Evolutionary conservation across 106 monocot genomes (phyloP).

Genomic region (Dendrobium catenatum): DNA sequence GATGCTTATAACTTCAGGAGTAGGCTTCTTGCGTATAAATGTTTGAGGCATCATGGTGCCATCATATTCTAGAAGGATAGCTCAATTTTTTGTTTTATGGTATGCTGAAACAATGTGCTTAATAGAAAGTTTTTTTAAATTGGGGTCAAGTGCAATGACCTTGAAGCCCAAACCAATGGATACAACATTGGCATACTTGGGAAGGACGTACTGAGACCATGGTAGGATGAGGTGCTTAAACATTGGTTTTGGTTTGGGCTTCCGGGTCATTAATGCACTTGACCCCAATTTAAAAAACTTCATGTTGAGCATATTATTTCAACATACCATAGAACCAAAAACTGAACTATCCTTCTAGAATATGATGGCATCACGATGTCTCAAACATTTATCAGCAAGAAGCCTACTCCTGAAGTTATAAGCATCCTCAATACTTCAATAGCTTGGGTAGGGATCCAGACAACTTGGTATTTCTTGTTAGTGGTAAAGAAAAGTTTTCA

Average conservation of each 20-base stretch:
- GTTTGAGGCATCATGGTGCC: slow-evolving; percentile 38
- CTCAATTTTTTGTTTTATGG: slow-evolving; percentile 20
- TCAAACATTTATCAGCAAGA: slow-evolving; percentile 22
- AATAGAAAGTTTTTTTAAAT: slow-evolving; percentile 35
- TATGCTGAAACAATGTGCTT: slow-evolving; percentile 20
- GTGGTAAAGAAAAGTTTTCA: slow-evolving; percentile 42
- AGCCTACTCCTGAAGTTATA: slow-evolving; percentile 22
- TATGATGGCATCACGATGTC: slow-evolving; percentile 53
- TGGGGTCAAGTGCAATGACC: slow-evolving; percentile 36
- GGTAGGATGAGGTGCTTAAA: slow-evolving; percentile 33
- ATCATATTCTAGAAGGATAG: slow-evolving; percentile 48
- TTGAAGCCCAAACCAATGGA: slow-evolving; percentile 41
- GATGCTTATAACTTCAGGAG: slow-evolving; percentile 20
- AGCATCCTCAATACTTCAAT: slow-evolving; percentile 34
- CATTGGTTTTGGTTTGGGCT: slow-evolving; percentile 48
- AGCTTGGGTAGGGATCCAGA: slow-evolving; percentile 28
- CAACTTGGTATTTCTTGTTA: slow-evolving; percentile 42
- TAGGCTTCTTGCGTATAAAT: slow-evolving; percentile 27
- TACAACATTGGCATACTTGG: slow-evolving; percentile 31
- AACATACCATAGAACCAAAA: slow-evolving; percentile 22
- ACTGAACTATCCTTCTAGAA: slow-evolving; percentile 37
- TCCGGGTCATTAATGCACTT: slow-evolving; percentile 38
- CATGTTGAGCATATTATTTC: slow-evolving; percentile 10
- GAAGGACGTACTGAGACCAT: slow-evolving; percentile 47
- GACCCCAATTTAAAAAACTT: slow-evolving; percentile 38